These are phyloP conservation scores for Perilla frutescens DNA, from an alignment of 257 asterid species.

Conservation along the genomic window DNA sequence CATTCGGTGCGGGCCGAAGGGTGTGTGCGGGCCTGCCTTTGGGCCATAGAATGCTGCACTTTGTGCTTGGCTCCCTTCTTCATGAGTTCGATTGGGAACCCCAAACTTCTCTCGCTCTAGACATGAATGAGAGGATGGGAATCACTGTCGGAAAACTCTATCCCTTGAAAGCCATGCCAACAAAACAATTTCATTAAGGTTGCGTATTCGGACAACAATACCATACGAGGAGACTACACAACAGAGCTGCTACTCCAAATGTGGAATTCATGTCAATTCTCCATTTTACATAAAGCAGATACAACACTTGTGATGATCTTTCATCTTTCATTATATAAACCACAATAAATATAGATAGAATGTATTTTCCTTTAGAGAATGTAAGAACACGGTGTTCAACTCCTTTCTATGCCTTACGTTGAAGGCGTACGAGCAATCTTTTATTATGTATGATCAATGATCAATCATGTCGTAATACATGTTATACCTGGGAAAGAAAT, in stretches of 20 bases:
- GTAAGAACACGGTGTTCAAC: too few species aligned
- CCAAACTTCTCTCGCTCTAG: conserved; percentile 20
- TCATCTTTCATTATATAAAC: neutral
- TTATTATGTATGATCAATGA: conserved; percentile 26
- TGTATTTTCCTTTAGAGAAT: too few species aligned
- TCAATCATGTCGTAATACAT: conserved; percentile 40
- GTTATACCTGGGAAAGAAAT: conserved; percentile 37
- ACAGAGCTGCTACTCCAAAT: too few species aligned
- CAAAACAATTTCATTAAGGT: neutral
- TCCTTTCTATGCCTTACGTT: too few species aligned
- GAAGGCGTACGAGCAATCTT: too few species aligned
- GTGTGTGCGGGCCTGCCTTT: conserved; percentile 59
- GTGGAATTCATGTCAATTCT: too few species aligned
- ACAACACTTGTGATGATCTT: neutral
- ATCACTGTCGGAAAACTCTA: conserved; percentile 48
- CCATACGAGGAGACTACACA: too few species aligned
- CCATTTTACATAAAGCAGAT: too few species aligned
- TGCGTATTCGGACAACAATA: too few species aligned
- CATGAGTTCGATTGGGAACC: conserved; percentile 61
- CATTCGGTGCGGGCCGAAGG: conserved; percentile 72
- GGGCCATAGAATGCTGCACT: conserved; percentile 62
- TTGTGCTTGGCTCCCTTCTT: conserved; percentile 58
- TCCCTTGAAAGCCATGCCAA: conserved; percentile 49
- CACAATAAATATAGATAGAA: neutral
- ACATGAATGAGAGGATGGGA: conserved; percentile 61